Conservation (phyloP, 2,329 filamentous ascomycete genomes). For the Aspergillus alliaceus region DNA sequence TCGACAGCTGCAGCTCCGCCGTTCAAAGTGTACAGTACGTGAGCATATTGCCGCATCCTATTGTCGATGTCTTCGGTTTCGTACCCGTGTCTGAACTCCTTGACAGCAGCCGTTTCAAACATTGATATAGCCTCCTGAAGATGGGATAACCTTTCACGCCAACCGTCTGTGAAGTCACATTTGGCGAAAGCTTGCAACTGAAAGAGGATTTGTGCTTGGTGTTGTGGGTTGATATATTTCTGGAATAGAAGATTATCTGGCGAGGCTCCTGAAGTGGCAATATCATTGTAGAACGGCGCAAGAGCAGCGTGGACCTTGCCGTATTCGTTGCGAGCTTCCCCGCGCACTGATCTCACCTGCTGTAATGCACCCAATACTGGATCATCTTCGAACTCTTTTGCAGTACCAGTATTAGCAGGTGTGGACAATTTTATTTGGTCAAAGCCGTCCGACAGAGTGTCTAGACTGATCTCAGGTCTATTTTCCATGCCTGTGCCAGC, state of each 20-base stretch:
- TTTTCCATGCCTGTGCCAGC: slow-evolving; percentile 17
- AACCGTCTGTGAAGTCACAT: slow-evolving; percentile 78
- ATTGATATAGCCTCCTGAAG: slow-evolving; percentile 72
- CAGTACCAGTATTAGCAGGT: slow-evolving; percentile 29
- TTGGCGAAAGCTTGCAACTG: slow-evolving; percentile 76
- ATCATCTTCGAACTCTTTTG: slow-evolving; percentile 55
- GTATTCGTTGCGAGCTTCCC: slow-evolving; percentile 84
- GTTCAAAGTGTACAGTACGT: slow-evolving; percentile 79
- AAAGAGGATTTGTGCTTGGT: slow-evolving; percentile 84
- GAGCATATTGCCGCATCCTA: slow-evolving; percentile 83
- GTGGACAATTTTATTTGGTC: slow-evolving; percentile 67
- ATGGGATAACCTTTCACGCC: slow-evolving; percentile 68
- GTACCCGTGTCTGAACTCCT: slow-evolving; percentile 91
- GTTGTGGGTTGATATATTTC: slow-evolving; percentile 81
- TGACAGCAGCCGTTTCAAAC: slow-evolving; percentile 86
- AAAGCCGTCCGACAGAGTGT: slow-evolving; percentile 67
- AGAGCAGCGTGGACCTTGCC: slow-evolving; percentile 86
- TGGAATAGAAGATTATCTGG: slow-evolving; percentile 82
- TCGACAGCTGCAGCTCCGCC: slow-evolving; percentile 77
- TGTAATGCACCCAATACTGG: slow-evolving; percentile 69
- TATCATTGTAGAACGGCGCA: slow-evolving; percentile 84
- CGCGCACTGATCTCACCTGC: slow-evolving; percentile 73
- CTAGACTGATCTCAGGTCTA: slow-evolving; percentile 20
- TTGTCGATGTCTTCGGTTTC: slow-evolving; percentile 86
- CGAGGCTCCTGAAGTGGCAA: slow-evolving; percentile 67